Percentiles rank a stretch among this genome's conserved stretches.
These are phyloP conservation scores for Kodamaea sagamina DNA, from an alignment of 805 yeast species.

Conservation along the genomic window DNA sequence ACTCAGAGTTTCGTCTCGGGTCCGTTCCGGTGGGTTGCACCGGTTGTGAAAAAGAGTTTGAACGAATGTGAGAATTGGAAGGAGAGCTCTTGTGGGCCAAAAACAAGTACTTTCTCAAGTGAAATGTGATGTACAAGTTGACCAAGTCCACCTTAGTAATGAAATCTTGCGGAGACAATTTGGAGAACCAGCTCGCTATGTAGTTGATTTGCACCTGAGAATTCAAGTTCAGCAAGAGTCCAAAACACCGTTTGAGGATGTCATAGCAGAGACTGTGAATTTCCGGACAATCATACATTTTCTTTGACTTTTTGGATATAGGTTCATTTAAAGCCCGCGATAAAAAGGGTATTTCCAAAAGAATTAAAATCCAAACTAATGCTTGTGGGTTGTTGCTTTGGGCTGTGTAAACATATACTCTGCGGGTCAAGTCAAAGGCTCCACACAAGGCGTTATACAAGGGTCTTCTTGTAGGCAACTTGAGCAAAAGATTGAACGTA, in stretches of 20 bases:
- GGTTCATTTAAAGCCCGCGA: constrained; percentile 43
- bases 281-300: constrained; percentile 45
- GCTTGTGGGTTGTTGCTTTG: constrained; percentile 44
- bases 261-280: constrained; percentile 64
- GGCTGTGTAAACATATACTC: constrained; percentile 42
- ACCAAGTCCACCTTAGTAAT: constrained; percentile 60
- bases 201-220: constrained; percentile 35
- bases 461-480: constrained; percentile 63
- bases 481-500: constrained; percentile 47
- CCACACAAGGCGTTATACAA: constrained; percentile 55
- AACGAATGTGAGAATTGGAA: background rate
- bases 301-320: constrained; percentile 9
- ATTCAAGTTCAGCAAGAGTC: constrained; percentile 59
- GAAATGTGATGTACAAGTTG: constrained; percentile 78
- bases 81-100: constrained; percentile 25
- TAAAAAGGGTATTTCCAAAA: constrained; percentile 69
- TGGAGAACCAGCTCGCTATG: constrained; percentile 58
- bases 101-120: constrained; percentile 57
- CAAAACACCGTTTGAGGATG: constrained; percentile 66
- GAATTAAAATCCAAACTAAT: constrained; percentile 60
- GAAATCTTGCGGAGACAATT: constrained; percentile 46
- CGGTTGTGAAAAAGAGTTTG: constrained; percentile 2
- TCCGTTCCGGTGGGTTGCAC: background rate
- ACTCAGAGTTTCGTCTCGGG: constrained; percentile 1
- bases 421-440: constrained; percentile 52